These are phyloP conservation scores for Ceratobasidium sp. DNA, from an alignment of 1,284 basidiomycete genomes.

Conservation along the genomic window DNA sequence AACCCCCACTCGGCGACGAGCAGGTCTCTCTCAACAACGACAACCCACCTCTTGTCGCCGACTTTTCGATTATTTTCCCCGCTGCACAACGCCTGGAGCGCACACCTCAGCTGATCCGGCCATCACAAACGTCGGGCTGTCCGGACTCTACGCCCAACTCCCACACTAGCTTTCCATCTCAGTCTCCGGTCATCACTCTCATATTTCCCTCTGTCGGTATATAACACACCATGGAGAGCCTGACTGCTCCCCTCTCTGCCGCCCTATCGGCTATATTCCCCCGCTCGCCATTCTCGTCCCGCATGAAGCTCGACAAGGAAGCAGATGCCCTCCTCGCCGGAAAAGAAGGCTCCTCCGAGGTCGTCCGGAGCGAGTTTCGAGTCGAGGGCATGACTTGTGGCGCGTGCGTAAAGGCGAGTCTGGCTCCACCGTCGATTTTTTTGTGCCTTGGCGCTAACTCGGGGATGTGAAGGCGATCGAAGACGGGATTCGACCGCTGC, in stretches of 20 bases:
- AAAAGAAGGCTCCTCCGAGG: constrained; percentile 22
- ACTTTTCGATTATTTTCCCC: not conserved
- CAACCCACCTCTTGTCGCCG: not conserved
- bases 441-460: not conserved
- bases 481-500: constrained; percentile 80
- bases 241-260: constrained; percentile 39
- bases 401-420: constrained; percentile 84
- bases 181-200: constrained; percentile 10
- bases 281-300: constrained; percentile 20
- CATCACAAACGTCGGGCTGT: not conserved
- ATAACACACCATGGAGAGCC: constrained; percentile 23
- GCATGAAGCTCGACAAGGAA: constrained; percentile 31
- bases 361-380: constrained; percentile 68
- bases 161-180: constrained; percentile 16
- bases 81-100: constrained; percentile 5
- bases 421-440: constrained; percentile 8
- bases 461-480: constrained; percentile 78
- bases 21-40: constrained; percentile 1
- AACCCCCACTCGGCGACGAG: not conserved
- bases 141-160: not conserved
- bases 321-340: constrained; percentile 25
- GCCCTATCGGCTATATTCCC: constrained; percentile 42
- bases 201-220: not conserved
- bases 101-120: not conserved
- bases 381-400: constrained; percentile 94